Conservation (phyloP, 129 eudicot species). For the Helichrysum umbraculigerum region DNA sequence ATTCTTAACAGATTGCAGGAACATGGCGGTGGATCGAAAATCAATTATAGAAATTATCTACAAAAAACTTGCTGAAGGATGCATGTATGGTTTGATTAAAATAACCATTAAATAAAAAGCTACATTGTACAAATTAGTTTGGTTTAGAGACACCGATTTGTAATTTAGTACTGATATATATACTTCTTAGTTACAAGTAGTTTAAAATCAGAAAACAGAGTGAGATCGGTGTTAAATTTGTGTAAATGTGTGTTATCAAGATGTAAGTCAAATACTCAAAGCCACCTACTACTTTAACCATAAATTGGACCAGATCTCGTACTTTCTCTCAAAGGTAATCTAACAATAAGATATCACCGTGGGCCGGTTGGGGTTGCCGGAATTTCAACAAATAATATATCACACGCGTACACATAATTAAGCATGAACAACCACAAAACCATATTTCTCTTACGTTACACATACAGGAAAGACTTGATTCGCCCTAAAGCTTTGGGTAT, state of each 20-base stretch:
- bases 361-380: too few relatives aligned
- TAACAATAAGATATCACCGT: too few relatives aligned
- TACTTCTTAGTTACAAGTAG: background rate
- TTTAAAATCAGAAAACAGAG: background rate
- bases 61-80: background rate
- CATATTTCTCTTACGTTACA: too few relatives aligned
- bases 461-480: background rate
- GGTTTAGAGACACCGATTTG: background rate
- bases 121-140: background rate
- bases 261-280: slow-evolving; percentile 9
- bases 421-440: too few relatives aligned
- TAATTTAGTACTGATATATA: background rate
- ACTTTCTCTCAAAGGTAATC: background rate
- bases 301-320: background rate
- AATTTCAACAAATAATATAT: background rate
- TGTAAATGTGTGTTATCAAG: background rate
- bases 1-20: background rate
- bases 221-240: slow-evolving; percentile 20
- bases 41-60: background rate
- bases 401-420: background rate
- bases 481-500: background rate
- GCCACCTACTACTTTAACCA: slow-evolving; percentile 11
- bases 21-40: slow-evolving; percentile 18
- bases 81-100: slow-evolving; percentile 5
- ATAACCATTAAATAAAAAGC: background rate